Evolutionary conservation across 2,329 filamentous ascomycete species (phyloP), one percentile per base, ranked within the genome.

Genomic region (Alternaria rosae): DNA sequence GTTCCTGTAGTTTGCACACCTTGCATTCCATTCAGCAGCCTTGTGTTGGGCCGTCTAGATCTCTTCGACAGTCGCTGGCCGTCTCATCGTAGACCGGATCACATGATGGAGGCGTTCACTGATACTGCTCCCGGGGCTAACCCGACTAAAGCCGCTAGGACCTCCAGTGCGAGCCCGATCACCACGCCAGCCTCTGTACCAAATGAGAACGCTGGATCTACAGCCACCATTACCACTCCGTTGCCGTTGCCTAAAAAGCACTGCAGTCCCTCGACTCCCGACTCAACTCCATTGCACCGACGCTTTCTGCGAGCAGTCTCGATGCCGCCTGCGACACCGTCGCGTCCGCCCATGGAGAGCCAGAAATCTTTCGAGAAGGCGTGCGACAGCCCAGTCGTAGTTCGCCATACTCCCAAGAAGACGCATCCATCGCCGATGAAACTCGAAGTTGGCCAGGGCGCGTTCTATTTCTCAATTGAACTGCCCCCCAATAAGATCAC

Each of bases 401-500:
- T 26, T 9, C 26, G 32, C 17, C 41, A 32, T 41, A 59, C 48
- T n/a, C 48, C 48, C 1, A 28, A 21, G 32, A 59, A 20, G 30
- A 30, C 17, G 10, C 32, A 28, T 10, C 30, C 47, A 25, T 53
- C 50, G 23, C 56, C 58, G 9, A 45, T 38, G 9, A 63, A 60
- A 11, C 43, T 73, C 11, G 65, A 73, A 54, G 57, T 73, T 20
- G 65, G 65, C 9, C 62, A 60, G 32, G 65, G 67, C 51, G 67
- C 62, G 0, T 73, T 73, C 44, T 68, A 71, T 21, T 72, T 71
- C 35, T 62, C 65, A 4, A 66, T 64, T 30, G 70, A 73, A 50
- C 52, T 72, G 5, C 61, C 70, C 6, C 52, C 55, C 20, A 65
- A 62, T 28, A 72, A 68, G 59, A 57, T 60, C 10, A 60, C 59